A percentile compares a stretch with the other conserved stretches of the same genome.
Evolutionary conservation across 164 flowering plant genomes (phyloP).

Genomic region (Vitis labrusca): DNA sequence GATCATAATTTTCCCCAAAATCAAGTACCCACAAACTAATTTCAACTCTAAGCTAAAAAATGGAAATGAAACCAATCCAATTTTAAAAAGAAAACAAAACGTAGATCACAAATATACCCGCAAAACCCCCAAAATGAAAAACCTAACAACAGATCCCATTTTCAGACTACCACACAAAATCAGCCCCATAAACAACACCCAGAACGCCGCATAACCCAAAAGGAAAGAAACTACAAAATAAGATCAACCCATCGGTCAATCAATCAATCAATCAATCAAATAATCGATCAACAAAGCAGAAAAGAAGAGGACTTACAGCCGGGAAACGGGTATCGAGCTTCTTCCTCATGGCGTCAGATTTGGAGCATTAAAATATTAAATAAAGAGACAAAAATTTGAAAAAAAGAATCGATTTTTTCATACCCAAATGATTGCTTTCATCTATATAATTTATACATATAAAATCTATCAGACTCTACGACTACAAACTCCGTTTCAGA

Average conservation of each 20-base stretch:
- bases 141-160: too few relatives aligned
- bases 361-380: constrained; percentile 2
- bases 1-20: neutral
- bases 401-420: neutral
- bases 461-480: too few relatives aligned
- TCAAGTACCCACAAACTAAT: constrained; percentile 3
- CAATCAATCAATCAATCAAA: neutral
- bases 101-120: neutral
- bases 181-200: too few relatives aligned
- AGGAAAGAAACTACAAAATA: neutral
- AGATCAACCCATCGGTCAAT: neutral
- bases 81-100: neutral
- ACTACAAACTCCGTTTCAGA: too few relatives aligned
- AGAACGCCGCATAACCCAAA: too few relatives aligned
- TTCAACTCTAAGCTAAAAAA: neutral
- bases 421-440: neutral
- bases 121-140: too few relatives aligned
- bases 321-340: constrained; percentile 60
- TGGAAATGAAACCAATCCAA: neutral
- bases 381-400: neutral
- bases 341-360: constrained; percentile 45
- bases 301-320: constrained; percentile 26
- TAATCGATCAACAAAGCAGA: neutral
- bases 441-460: too few relatives aligned
- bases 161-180: too few relatives aligned